Base-by-base conservation (phyloP, 371 early-diverging fungal species). In the Mortierella sp. region DNA sequence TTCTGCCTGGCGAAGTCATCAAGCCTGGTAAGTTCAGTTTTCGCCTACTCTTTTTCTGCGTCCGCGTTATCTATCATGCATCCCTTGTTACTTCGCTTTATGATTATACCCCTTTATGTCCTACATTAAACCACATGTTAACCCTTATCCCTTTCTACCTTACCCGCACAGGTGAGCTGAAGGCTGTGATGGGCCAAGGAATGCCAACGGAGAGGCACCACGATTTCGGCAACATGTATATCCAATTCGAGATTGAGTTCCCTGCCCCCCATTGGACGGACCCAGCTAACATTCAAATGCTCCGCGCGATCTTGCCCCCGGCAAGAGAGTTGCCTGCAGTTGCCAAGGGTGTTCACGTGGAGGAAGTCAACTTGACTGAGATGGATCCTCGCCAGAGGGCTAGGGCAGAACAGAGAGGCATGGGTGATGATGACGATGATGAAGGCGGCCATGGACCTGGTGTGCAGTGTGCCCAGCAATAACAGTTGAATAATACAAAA, bases 381-480 rank as follows among this genome's bases (percentile, higher is more conserved):
- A 87, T 94, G 44, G 94, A 93, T 58, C 85, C 87, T 15, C 88
- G 89, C 81, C 92, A 93, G 72, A 83, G 89, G 65, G 80, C 79
- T 67, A 81, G 83, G 55, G 79, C 83, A 44, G 70, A 78, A 28
- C 76, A 84, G 61, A 85, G 84, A 50, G 80, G 82, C 53, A 84
- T 87, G 67, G 90, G 84, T 37, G 85, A 87, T 51, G 88, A 93
- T 34, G 92, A 92, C 28, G 85, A 86, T 4, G 87, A 90, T 39
- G 87, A 83, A 19, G 85, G 82, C 14, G 79, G 82, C 95, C 85
- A 78, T 54, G 85, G 85, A 11, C 92, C 95, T 24, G 90, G 90
- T 42, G 96, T 97, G 60, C 96, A 96, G 84, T 97, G 97, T 83
- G 94, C 95, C 44, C 95, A 95, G 79, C 96, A 95, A 85, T 96